phyloP scores from a whole-genome alignment of 2,329 filamentous ascomycete genomes.

The Pezicula neosporulosa region DNA sequence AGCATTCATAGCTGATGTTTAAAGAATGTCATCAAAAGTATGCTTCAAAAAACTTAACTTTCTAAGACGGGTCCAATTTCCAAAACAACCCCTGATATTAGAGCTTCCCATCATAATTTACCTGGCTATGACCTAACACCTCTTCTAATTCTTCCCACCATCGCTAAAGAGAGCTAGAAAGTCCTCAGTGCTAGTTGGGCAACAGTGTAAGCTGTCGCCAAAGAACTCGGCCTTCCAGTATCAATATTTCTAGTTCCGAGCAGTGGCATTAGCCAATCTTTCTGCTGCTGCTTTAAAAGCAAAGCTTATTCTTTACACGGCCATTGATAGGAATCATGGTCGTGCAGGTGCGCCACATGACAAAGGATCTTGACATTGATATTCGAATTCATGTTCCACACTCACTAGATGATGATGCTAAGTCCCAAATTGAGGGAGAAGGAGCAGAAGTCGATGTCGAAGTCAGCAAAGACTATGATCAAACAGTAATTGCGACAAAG shows the following conservation, averaged over 20 bases:
- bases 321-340: slow-evolving; percentile 74
- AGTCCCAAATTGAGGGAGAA: slow-evolving; percentile 53
- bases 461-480: slow-evolving; percentile 59
- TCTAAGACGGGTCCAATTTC: too few species aligned
- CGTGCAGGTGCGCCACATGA: slow-evolving; percentile 68
- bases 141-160: slow-evolving; percentile 38
- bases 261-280: not conserved
- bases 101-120: too few species aligned
- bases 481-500: not conserved
- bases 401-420: slow-evolving; percentile 51
- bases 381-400: slow-evolving; percentile 59
- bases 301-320: slow-evolving; percentile 47
- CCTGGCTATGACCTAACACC: slow-evolving; percentile 3
- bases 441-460: slow-evolving; percentile 52
- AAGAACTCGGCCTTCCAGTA: slow-evolving; percentile 13
- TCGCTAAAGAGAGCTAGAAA: slow-evolving; percentile 63
- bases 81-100: too few species aligned
- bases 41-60: too few species aligned
- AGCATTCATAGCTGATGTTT: too few species aligned
- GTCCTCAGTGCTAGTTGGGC: slow-evolving; percentile 80
- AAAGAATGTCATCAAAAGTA: too few species aligned
- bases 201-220: slow-evolving; percentile 52
- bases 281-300: slow-evolving; percentile 32
- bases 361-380: slow-evolving; percentile 47
- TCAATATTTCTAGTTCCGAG: slow-evolving; percentile 33